phyloP scores from a whole-genome alignment of 148 eudicot species.

The Pharnaceum exiguum region DNA sequence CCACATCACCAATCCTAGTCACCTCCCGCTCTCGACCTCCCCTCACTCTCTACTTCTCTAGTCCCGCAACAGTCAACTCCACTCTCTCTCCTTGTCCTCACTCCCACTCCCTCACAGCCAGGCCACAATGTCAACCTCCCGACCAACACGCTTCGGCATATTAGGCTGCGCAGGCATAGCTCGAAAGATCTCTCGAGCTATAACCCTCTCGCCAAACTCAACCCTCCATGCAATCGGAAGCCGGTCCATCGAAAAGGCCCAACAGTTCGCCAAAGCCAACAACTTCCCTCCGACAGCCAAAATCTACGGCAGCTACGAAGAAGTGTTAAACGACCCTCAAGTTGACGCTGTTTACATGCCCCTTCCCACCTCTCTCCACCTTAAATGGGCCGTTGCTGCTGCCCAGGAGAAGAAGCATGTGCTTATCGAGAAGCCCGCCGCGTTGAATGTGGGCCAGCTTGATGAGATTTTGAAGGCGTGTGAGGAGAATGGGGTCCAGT shows the following conservation, averaged over 20 bases:
- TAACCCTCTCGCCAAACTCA: slow-evolving; percentile 35
- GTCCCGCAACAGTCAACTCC: too few species aligned
- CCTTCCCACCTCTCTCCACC: slow-evolving; percentile 41
- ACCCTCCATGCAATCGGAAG: slow-evolving; percentile 41
- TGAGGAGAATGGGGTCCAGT: slow-evolving; percentile 37
- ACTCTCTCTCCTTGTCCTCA: too few species aligned
- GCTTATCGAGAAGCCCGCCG: slow-evolving; percentile 57
- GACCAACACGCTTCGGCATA: slow-evolving; percentile 17
- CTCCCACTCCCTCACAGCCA: too few species aligned
- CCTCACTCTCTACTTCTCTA: too few species aligned
- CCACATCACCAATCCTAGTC: too few species aligned
- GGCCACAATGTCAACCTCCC: too few species aligned
- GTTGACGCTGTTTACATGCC: slow-evolving; percentile 60
- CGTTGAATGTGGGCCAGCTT: slow-evolving; percentile 35
- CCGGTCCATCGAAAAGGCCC: slow-evolving; percentile 46
- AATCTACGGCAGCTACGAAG: slow-evolving; percentile 43
- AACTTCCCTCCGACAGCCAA: slow-evolving; percentile 23
- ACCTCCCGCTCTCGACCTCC: too few species aligned
- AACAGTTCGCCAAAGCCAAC: slow-evolving; percentile 23
- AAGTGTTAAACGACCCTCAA: slow-evolving; percentile 41
- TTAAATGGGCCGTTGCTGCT: slow-evolving; percentile 45
- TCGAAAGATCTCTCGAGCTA: slow-evolving; percentile 47
- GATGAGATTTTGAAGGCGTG: slow-evolving; percentile 44
- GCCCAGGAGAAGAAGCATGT: slow-evolving; percentile 54
- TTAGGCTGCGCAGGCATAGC: slow-evolving; percentile 42